phyloP scores from a whole-genome alignment of 208 protist genomes.

The Trypanosomatidae sp. region DNA sequence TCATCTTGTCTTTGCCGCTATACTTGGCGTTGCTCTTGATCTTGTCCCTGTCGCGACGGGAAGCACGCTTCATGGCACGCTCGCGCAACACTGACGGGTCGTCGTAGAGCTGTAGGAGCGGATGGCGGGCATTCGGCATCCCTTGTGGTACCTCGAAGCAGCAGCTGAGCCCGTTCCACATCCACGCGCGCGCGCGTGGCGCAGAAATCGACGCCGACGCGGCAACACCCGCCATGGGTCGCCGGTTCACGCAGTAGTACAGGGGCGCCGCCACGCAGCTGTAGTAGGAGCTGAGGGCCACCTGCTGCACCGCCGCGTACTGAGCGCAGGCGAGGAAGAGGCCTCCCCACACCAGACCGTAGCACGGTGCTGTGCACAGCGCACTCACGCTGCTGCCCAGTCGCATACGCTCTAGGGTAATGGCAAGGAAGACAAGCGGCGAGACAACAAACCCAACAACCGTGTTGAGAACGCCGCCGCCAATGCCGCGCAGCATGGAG shows the following conservation, averaged over 20 bases:
- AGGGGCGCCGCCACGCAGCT: conserved; percentile 34
- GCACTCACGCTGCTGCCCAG: conserved; percentile 17
- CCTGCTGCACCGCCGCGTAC: conserved; percentile 78
- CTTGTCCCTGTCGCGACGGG: conserved; percentile 28
- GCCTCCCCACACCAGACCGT: conserved; percentile 52
- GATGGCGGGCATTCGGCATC: conserved; percentile 22
- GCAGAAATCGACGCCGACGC: conserved; percentile 7
- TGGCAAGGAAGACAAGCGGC: conserved; percentile 62
- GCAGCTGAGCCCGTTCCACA: conserved; percentile 41
- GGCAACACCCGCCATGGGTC: conserved; percentile 9
- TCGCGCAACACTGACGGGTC: conserved; percentile 36
- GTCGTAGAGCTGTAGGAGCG: conserved; percentile 36
- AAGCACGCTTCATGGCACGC: conserved; percentile 41
- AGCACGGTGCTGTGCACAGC: conserved; percentile 41
- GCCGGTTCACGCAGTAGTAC: conserved; percentile 46
- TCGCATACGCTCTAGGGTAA: conserved; percentile 60
- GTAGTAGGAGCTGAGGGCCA: conserved; percentile 52
- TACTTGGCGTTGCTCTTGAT: conserved; percentile 28
- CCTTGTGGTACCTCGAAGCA: conserved; percentile 42
- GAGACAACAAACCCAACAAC: conserved; percentile 48
- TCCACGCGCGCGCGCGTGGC: conserved; percentile 26
- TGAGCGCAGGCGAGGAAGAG: conserved; percentile 56
- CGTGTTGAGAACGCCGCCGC: conserved; percentile 52
- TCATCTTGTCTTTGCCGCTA: conserved; percentile 9
- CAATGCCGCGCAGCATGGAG: conserved; percentile 46